phyloP scores from a whole-genome alignment of 805 yeast genomes.

The Metschnikowia cerradonensis region DNA sequence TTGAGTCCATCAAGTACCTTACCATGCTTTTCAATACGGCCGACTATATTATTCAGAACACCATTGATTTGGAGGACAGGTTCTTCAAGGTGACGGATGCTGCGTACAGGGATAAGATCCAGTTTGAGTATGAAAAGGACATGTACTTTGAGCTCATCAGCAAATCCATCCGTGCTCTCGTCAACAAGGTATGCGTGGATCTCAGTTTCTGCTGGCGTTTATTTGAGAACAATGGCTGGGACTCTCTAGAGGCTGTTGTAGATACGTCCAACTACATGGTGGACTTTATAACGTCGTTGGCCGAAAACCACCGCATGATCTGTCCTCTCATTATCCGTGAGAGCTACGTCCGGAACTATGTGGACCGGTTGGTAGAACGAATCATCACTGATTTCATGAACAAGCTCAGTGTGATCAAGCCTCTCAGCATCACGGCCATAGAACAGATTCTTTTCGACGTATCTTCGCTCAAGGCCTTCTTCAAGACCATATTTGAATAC shows the following conservation, averaged over 20 bases:
- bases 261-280: conserved; percentile 69
- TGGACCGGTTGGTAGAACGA: conserved; percentile 72
- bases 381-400: conserved; percentile 53
- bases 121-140: conserved; percentile 55
- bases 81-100: conserved; percentile 37
- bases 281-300: conserved; percentile 49
- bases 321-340: conserved; percentile 63
- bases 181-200: conserved; percentile 57
- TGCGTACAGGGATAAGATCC: conserved; percentile 36
- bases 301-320: conserved; percentile 43
- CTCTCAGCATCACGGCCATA: conserved; percentile 49
- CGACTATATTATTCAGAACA: conserved; percentile 79
- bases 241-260: conserved; percentile 53
- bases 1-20: conserved; percentile 62
- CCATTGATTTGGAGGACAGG: conserved; percentile 69
- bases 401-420: conserved; percentile 58
- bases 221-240: conserved; percentile 74
- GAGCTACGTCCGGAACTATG: conserved; percentile 64
- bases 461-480: conserved; percentile 54
- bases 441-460: conserved; percentile 81
- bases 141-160: conserved; percentile 56
- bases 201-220: conserved; percentile 78
- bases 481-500: conserved; percentile 42
- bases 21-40: conserved; percentile 82
- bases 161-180: conserved; percentile 50